A percentile compares a stretch with the other conserved stretches of the same genome.
Conservation (phyloP, 164 flowering plant genomes). For the Aristolochia contorta region DNA sequence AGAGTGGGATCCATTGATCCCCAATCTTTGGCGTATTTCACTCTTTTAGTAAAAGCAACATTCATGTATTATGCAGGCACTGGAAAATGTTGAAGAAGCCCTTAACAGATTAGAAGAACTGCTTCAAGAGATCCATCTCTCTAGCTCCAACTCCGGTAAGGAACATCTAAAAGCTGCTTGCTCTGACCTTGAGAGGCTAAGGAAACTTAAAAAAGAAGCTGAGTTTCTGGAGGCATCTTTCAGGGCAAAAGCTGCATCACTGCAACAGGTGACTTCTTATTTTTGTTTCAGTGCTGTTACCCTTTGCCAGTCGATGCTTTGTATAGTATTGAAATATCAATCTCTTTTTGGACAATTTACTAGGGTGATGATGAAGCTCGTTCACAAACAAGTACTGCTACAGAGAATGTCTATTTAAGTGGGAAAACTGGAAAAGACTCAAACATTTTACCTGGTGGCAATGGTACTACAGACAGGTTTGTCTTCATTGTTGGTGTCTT, state of each 20-base stretch:
- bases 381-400: constrained; percentile 22
- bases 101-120: constrained; percentile 67
- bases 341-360: constrained; percentile 8
- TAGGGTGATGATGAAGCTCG: constrained; percentile 51
- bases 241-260: constrained; percentile 90
- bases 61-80: constrained; percentile 40
- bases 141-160: constrained; percentile 69
- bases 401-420: constrained; percentile 22
- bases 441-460: constrained; percentile 13
- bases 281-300: neutral
- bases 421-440: constrained; percentile 24
- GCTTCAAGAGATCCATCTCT: constrained; percentile 79
- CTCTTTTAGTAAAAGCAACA: neutral
- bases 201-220: constrained; percentile 95
- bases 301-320: neutral
- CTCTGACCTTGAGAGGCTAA: constrained; percentile 91
- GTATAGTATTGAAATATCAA: too few species aligned
- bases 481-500: neutral
- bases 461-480: constrained; percentile 17
- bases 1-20: neutral
- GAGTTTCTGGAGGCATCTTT: constrained; percentile 97
- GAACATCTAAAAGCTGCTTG: constrained; percentile 94
- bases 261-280: constrained; percentile 52
- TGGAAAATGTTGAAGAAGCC: constrained; percentile 94
- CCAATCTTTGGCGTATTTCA: neutral